Conservation (phyloP, 2,329 filamentous ascomycete species). For the Dactylonectria macrodidyma region DNA sequence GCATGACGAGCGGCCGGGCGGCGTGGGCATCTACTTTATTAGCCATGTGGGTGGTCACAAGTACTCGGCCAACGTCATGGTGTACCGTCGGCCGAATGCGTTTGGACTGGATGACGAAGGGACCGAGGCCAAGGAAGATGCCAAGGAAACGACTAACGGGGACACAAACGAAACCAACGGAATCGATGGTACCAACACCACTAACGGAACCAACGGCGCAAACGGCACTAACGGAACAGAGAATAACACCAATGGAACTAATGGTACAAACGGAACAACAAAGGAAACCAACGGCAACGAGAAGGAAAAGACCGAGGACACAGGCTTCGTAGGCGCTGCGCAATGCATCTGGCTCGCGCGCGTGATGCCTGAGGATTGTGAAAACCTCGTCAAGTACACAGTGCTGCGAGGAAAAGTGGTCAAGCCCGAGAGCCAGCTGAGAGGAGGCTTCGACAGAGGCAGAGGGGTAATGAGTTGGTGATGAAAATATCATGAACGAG, state of each 20-base stretch:
- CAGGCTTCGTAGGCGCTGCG: constrained; percentile 71
- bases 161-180: constrained; percentile 21
- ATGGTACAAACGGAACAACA: constrained; percentile 47
- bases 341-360: constrained; percentile 96
- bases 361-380: constrained; percentile 89
- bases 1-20: constrained; percentile 89
- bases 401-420: constrained; percentile 94
- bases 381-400: constrained; percentile 91
- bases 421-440: constrained; percentile 87
- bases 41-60: constrained; percentile 97
- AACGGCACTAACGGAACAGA: constrained; percentile 35
- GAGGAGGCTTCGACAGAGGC: constrained; percentile 90
- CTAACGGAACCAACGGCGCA: constrained; percentile 41
- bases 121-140: constrained; percentile 45
- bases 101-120: constrained; percentile 66
- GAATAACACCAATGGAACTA: constrained; percentile 28
- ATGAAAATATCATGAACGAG: background rate
- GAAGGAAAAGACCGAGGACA: constrained; percentile 46
- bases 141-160: constrained; percentile 29
- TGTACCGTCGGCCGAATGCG: constrained; percentile 80
- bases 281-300: constrained; percentile 48
- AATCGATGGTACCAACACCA: constrained; percentile 27
- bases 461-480: constrained; percentile 91
- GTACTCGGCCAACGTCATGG: constrained; percentile 93
- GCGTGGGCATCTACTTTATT: constrained; percentile 96